Evolutionary conservation across 208 protist genomes (phyloP).

Genomic region (Leishmania tarentolae): DNA sequence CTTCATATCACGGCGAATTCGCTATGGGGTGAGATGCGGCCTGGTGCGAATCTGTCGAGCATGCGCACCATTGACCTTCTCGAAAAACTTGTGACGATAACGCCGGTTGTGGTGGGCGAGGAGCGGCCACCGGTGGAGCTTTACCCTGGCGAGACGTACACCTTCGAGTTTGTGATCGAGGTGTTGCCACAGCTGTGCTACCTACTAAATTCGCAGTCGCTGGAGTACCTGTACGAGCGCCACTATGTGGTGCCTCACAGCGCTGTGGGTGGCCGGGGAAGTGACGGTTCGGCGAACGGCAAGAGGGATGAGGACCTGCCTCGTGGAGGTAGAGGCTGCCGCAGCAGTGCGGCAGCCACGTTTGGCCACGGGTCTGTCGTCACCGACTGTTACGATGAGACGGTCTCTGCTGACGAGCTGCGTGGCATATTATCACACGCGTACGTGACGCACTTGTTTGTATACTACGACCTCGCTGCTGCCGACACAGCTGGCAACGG

Average conservation of each 20-base stretch:
- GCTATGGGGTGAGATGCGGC: constrained; percentile 50
- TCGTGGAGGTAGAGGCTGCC: constrained; percentile 4
- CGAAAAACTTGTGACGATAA: constrained; percentile 55
- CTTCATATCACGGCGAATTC: constrained; percentile 27
- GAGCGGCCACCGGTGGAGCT: constrained; percentile 57
- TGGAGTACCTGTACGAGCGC: constrained; percentile 61
- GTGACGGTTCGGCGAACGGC: constrained; percentile 4
- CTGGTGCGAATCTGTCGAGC: constrained; percentile 46
- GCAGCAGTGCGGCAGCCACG: constrained; percentile 12
- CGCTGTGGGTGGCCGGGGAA: constrained; percentile 2
- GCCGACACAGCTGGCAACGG: constrained; percentile 5
- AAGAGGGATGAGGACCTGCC: constrained; percentile 5
- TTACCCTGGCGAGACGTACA: constrained; percentile 67
- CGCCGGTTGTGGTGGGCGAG: constrained; percentile 61
- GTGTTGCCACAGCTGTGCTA: constrained; percentile 76
- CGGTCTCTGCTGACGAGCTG: constrained; percentile 48
- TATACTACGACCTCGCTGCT: constrained; percentile 51
- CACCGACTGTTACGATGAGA: constrained; percentile 35
- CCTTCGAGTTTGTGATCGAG: constrained; percentile 81
- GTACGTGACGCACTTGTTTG: constrained; percentile 69
- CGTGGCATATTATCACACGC: constrained; percentile 46
- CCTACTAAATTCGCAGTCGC: constrained; percentile 58
- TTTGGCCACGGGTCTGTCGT: constrained; percentile 27
- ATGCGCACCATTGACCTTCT: constrained; percentile 59
- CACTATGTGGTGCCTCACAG: constrained; percentile 32